Conservation (phyloP, 2,329 filamentous ascomycete genomes). For the Paecilomyces fulvus region DNA sequence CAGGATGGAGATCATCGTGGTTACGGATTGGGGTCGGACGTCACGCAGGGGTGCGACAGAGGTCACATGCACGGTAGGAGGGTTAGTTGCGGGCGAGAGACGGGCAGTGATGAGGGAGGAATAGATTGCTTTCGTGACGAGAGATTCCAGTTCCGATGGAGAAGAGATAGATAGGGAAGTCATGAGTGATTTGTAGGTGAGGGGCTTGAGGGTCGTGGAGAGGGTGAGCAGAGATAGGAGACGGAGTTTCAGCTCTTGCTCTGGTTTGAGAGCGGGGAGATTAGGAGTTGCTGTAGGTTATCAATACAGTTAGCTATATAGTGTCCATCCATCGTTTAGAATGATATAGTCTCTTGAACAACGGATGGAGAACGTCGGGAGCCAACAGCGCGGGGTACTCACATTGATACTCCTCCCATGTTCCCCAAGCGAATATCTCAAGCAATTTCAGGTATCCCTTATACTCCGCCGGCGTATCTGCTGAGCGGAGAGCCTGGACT, state of each 20-base stretch:
- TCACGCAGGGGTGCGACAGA: slow-evolving; percentile 82
- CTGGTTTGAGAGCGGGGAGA: slow-evolving; percentile 63
- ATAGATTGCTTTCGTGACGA: slow-evolving; percentile 84
- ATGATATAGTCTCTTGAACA: neutral
- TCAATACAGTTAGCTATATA: neutral
- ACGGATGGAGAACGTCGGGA: neutral
- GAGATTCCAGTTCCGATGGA: slow-evolving; percentile 66
- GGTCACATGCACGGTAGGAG: slow-evolving; percentile 65
- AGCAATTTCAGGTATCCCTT: slow-evolving; percentile 60
- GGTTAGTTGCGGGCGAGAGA: slow-evolving; percentile 76
- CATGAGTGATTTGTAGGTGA: slow-evolving; percentile 67
- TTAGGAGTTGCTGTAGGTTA: slow-evolving; percentile 34
- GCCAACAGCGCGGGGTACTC: slow-evolving; percentile 8
- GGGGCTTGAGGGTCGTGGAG: slow-evolving; percentile 55
- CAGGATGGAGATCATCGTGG: slow-evolving; percentile 59
- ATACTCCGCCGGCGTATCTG: slow-evolving; percentile 51
- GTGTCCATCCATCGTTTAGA: slow-evolving; percentile 11
- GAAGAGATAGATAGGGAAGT: slow-evolving; percentile 57
- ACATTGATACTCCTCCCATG: slow-evolving; percentile 69
- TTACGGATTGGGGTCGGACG: slow-evolving; percentile 64
- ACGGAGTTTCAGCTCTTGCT: slow-evolving; percentile 76
- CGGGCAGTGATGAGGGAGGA: slow-evolving; percentile 72
- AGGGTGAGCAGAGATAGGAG: slow-evolving; percentile 83
- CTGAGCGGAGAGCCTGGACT: slow-evolving; percentile 61
- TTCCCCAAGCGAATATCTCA: slow-evolving; percentile 87